Conservation (phyloP, 495 filamentous ascomycete genomes). For the Articulospora tetracladia region DNA sequence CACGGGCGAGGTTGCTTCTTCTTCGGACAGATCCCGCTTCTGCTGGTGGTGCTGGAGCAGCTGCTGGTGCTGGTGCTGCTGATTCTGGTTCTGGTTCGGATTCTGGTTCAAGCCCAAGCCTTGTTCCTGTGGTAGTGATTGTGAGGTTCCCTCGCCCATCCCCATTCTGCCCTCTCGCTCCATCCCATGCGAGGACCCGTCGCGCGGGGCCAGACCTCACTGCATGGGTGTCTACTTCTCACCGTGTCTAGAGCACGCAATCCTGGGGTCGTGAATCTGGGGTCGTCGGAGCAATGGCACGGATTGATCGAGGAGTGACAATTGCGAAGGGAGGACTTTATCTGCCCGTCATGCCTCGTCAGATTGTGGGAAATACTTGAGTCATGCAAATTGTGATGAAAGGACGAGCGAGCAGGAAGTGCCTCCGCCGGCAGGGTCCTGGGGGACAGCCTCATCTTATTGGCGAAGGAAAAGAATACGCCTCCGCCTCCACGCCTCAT, state of each 20-base stretch:
- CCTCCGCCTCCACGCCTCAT: neutral
- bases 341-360: conserved; percentile 14
- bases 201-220: neutral
- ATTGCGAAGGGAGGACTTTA: neutral
- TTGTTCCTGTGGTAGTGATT: neutral
- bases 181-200: conserved; percentile 15
- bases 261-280: neutral
- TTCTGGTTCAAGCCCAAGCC: neutral
- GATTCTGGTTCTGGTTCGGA: neutral
- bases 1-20: conserved; percentile 13
- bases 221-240: conserved; percentile 7
- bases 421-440: neutral
- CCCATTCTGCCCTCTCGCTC: conserved; percentile 8
- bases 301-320: neutral
- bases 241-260: neutral
- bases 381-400: conserved; percentile 14
- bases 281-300: neutral
- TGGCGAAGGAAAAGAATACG: neutral
- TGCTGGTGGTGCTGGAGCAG: neutral
- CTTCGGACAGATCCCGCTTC: conserved; percentile 12
- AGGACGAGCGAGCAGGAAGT: neutral
- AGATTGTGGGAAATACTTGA: conserved; percentile 1
- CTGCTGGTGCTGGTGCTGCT: neutral
- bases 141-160: conserved; percentile 9
- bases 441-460: neutral